Conservation (phyloP, 2,329 filamentous ascomycete genomes). For the Verruconis gallopava region DNA sequence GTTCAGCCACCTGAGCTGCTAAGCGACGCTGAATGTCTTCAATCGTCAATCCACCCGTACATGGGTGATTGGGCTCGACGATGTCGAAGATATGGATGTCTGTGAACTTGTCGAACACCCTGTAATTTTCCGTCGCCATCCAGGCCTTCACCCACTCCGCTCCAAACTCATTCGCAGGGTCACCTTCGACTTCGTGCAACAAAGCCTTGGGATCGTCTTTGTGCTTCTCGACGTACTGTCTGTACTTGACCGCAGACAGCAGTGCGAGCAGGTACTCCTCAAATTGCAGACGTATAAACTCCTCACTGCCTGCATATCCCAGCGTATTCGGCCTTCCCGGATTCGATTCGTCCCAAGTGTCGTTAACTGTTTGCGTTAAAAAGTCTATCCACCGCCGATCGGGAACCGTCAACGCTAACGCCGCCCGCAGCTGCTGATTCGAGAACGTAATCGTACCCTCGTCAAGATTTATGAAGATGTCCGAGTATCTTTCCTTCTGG, state of each 20-base stretch:
- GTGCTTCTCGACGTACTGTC: conserved; percentile 35
- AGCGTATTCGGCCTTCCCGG: conserved; percentile 84
- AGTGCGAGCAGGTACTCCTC: conserved; percentile 90
- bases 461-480: conserved; percentile 92
- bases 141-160: conserved; percentile 77
- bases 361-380: conserved; percentile 80
- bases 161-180: conserved; percentile 75
- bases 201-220: conserved; percentile 44
- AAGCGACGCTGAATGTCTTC: conserved; percentile 88
- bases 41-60: conserved; percentile 80
- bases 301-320: conserved; percentile 89
- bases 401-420: conserved; percentile 66
- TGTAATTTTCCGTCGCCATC: conserved; percentile 80
- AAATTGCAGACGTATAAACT: conserved; percentile 93
- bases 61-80: conserved; percentile 84
- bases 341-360: conserved; percentile 92
- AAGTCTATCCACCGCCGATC: conserved; percentile 96
- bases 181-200: conserved; percentile 56
- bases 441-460: conserved; percentile 76
- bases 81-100: conserved; percentile 90
- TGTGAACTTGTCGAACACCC: conserved; percentile 60
- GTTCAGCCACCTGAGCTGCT: conserved; percentile 80
- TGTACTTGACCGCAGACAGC: conserved; percentile 81
- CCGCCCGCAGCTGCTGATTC: conserved; percentile 61
- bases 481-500: conserved; percentile 90